Evolutionary conservation across 179 eudicot genomes (phyloP).

Genomic region (Carnegiea gigantea): DNA sequence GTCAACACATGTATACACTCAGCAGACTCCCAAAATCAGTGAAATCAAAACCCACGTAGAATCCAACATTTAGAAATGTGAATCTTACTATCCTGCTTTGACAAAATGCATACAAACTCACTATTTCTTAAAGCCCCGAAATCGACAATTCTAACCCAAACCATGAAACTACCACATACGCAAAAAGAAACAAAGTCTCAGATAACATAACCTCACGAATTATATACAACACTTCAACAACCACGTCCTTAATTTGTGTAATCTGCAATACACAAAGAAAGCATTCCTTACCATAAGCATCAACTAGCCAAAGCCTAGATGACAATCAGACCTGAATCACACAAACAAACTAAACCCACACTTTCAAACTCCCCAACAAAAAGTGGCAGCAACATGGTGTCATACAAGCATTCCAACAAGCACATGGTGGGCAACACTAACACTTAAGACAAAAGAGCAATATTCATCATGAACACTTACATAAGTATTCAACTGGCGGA

Average conservation of each 20-base stretch:
- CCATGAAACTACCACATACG: neutral
- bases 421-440: slow-evolving; percentile 7
- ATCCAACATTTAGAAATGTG: neutral
- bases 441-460: neutral
- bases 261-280: neutral
- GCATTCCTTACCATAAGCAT: neutral
- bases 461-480: slow-evolving; percentile 39
- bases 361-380: no score
- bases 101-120: neutral
- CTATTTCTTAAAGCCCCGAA: neutral
- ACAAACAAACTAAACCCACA: neutral
- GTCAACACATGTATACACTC: no score
- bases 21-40: no score
- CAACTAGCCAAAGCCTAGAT: neutral
- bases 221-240: neutral
- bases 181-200: neutral
- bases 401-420: slow-evolving; percentile 18
- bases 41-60: neutral
- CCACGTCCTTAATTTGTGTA: neutral
- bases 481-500: slow-evolving; percentile 74
- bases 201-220: neutral
- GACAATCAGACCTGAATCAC: neutral
- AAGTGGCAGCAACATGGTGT: neutral
- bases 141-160: neutral
- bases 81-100: neutral